Evolutionary conservation across 1,284 basidiomycete species (phyloP).

Genomic region (Ustanciosporium gigantosporum): DNA sequence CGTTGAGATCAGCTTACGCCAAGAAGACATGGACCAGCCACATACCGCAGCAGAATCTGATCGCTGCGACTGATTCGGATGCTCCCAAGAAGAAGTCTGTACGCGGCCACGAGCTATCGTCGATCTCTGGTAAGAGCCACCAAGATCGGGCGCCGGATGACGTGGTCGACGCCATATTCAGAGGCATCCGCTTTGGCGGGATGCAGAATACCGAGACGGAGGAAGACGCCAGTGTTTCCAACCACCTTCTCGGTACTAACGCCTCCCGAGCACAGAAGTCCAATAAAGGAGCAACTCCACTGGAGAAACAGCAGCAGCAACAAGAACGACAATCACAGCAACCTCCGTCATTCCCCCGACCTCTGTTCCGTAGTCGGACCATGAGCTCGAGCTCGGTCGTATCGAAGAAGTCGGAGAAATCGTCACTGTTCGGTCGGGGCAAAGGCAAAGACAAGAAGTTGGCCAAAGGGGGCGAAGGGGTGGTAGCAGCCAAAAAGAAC

Average conservation of each 20-base stretch:
- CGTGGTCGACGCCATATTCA: slow-evolving; percentile 44
- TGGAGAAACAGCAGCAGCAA: too few species aligned
- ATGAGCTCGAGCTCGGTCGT: slow-evolving; percentile 14
- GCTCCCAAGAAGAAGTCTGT: slow-evolving; percentile 3
- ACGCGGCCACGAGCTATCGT: slow-evolving; percentile 5
- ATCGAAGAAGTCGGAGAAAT: slow-evolving; percentile 33
- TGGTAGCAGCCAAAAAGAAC: background rate
- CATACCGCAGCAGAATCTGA: slow-evolving; percentile 32
- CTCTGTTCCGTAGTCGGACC: slow-evolving; percentile 8
- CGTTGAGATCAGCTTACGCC: slow-evolving; percentile 21
- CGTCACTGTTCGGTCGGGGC: slow-evolving; percentile 18
- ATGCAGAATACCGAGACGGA: slow-evolving; percentile 7
- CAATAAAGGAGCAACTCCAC: too few species aligned
- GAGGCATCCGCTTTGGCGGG: slow-evolving; percentile 29
- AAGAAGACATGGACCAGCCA: slow-evolving; percentile 25
- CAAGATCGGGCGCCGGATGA: slow-evolving; percentile 41
- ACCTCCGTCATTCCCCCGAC: background rate
- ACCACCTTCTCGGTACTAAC: slow-evolving; percentile 1
- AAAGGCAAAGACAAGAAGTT: slow-evolving; percentile 16
- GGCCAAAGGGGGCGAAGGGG: background rate
- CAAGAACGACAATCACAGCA: too few species aligned
- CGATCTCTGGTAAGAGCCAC: slow-evolving; percentile 19
- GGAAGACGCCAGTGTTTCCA: slow-evolving; percentile 1
- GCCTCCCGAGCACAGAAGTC: background rate
- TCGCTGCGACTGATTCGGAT: slow-evolving; percentile 7